Evolutionary conservation across 2,329 filamentous ascomycete species (phyloP).

Genomic region (Teratosphaeria pseudoeucalypti): DNA sequence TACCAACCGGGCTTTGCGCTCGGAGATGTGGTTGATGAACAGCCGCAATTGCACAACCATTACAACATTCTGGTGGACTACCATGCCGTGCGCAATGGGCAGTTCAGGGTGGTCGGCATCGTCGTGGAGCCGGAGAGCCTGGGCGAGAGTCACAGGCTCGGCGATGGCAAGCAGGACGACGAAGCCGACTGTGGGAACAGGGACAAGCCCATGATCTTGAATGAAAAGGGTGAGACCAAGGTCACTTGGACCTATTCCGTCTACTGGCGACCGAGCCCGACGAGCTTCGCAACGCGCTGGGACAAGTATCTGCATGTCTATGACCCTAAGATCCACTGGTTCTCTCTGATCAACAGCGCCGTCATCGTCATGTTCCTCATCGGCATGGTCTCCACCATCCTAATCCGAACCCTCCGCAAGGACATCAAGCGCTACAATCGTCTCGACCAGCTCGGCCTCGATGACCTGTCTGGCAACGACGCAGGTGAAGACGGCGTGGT

Average conservation of each 20-base stretch:
- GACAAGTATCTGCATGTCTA: conserved; percentile 98
- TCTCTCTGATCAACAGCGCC: conserved; percentile 91
- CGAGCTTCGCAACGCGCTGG: conserved; percentile 93
- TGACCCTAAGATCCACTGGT: conserved; percentile 98
- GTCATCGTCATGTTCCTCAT: conserved; percentile 89
- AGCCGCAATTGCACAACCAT: conserved; percentile 74
- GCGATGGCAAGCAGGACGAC: conserved; percentile 33
- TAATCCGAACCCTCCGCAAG: conserved; percentile 79
- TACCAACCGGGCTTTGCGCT: conserved; percentile 88
- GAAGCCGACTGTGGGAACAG: conserved; percentile 52
- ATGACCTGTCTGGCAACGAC: conserved; percentile 73
- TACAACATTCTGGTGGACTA: conserved; percentile 93
- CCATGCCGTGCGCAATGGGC: conserved; percentile 61
- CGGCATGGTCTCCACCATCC: conserved; percentile 83
- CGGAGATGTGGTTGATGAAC: conserved; percentile 42
- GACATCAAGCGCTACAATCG: conserved; percentile 96
- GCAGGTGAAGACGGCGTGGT: conserved; percentile 81
- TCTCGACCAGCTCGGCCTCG: conserved; percentile 79
- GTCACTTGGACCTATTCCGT: conserved; percentile 90
- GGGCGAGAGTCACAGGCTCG: conserved; percentile 45
- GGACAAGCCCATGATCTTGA: conserved; percentile 52
- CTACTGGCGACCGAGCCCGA: conserved; percentile 72
- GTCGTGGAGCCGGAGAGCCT: conserved; percentile 73
- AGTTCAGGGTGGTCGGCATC: conserved; percentile 85
- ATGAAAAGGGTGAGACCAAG: conserved; percentile 48